Conservation (phyloP, 1,284 basidiomycete species). For the Rhodotorula sp. region DNA sequence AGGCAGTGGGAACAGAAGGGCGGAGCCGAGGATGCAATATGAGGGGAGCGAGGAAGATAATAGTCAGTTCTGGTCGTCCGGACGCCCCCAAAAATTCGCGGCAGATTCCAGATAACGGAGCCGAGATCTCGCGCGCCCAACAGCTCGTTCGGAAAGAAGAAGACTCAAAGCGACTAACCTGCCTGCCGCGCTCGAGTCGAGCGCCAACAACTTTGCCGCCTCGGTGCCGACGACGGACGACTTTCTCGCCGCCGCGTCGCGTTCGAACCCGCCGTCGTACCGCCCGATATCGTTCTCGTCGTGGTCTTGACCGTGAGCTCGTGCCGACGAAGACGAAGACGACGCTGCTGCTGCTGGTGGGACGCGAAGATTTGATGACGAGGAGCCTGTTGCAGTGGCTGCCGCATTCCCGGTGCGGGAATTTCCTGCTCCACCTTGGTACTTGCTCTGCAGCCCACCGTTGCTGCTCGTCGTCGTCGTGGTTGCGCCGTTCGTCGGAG, state of each 20-base stretch:
- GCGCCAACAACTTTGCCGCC: conserved; percentile 68
- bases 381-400: background rate
- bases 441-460: conserved; percentile 29
- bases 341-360: conserved; percentile 1
- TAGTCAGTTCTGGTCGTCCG: background rate
- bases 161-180: conserved; percentile 12
- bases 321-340: background rate
- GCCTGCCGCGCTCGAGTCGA: conserved; percentile 63
- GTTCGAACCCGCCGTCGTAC: conserved; percentile 82
- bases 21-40: background rate
- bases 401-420: no score
- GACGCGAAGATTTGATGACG: conserved; percentile 1
- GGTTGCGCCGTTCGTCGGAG: background rate
- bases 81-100: background rate
- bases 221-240: conserved; percentile 64
- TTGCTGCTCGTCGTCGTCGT: background rate
- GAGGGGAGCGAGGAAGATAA: background rate
- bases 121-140: background rate
- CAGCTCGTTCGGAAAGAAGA: no score
- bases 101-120: background rate
- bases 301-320: no score
- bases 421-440: conserved; percentile 3
- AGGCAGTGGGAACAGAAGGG: background rate
- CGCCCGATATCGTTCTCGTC: conserved; percentile 58
- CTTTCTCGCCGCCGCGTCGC: conserved; percentile 56